Evolutionary conservation across 2,329 filamentous ascomycete species (phyloP).

Genomic region (Zalaria sp.): DNA sequence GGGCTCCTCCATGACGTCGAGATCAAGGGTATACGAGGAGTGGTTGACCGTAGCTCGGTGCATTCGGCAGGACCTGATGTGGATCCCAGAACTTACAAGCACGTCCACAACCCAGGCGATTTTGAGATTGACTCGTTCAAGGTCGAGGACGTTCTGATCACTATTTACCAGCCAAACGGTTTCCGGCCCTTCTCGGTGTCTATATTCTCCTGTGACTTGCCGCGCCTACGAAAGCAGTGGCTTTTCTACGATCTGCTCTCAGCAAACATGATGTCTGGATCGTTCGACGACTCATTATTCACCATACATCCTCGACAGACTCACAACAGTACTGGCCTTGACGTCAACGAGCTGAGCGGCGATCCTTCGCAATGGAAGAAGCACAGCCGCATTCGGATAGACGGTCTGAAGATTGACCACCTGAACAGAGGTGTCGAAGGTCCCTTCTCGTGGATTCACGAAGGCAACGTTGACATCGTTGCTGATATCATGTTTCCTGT

Average conservation of each 20-base stretch:
- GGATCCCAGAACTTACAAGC: conserved; percentile 77
- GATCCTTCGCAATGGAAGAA: conserved; percentile 80
- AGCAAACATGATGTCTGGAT: conserved; percentile 90
- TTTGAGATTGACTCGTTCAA: conserved; percentile 97
- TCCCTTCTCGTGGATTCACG: conserved; percentile 94
- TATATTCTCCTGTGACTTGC: conserved; percentile 90
- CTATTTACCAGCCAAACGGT: conserved; percentile 73
- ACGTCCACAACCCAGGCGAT: conserved; percentile 78
- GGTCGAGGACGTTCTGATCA: conserved; percentile 83
- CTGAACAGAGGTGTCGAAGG: conserved; percentile 86
- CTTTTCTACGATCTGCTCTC: conserved; percentile 95
- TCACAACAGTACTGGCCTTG: conserved; percentile 58
- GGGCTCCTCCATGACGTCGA: conserved; percentile 84
- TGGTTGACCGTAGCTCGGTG: conserved; percentile 80
- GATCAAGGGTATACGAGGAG: conserved; percentile 81
- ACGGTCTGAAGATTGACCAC: conserved; percentile 89
- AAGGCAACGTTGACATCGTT: conserved; percentile 92
- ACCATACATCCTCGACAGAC: conserved; percentile 91
- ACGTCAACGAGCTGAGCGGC: conserved; percentile 41
- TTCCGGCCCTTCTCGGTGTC: conserved; percentile 94
- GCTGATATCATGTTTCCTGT: conserved; percentile 89
- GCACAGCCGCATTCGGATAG: conserved; percentile 81
- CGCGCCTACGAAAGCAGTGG: conserved; percentile 87
- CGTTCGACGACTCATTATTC: conserved; percentile 89
- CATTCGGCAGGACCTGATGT: conserved; percentile 45